Evolutionary conservation across 2,329 filamentous ascomycete species (phyloP).

Genomic region (Aspergillus amoenus): DNA sequence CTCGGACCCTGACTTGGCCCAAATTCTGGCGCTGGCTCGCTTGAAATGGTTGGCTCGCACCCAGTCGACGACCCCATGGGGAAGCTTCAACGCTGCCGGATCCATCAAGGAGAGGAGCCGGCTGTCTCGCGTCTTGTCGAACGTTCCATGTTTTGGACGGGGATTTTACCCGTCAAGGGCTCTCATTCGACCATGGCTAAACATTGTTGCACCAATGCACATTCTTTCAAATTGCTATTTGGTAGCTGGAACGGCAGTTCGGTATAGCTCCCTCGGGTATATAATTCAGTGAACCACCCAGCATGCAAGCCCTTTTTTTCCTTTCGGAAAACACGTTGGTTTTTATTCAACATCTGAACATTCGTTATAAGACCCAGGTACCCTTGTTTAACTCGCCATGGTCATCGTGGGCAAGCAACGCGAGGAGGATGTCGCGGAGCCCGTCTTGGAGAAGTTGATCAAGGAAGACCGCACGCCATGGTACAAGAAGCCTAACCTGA

Average conservation of each 20-base stretch:
- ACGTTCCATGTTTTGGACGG: conserved; percentile 1
- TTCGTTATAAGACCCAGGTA: neutral
- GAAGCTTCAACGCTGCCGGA: conserved; percentile 6
- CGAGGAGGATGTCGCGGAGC: conserved; percentile 25
- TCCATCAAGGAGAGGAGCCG: conserved; percentile 8
- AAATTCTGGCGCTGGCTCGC: too few relatives aligned
- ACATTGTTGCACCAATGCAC: conserved; percentile 8
- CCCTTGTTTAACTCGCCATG: conserved; percentile 12
- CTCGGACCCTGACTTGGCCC: conserved; percentile 4
- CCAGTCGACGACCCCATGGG: conserved; percentile 7
- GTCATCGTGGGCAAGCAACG: conserved; percentile 23
- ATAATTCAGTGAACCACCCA: neutral
- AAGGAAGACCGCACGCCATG: conserved; percentile 46
- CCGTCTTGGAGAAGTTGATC: conserved; percentile 21
- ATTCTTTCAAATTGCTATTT: neutral
- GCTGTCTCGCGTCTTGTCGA: neutral
- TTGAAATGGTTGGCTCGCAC: neutral
- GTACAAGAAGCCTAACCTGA: conserved; percentile 61
- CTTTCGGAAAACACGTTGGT: too few relatives aligned
- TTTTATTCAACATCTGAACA: too few relatives aligned
- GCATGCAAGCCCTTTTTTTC: neutral
- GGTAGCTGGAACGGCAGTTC: neutral
- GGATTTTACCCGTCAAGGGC: conserved; percentile 11
- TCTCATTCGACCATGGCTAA: neutral
- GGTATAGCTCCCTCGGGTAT: conserved; percentile 8